These are phyloP conservation scores for Beauveria australis DNA, from an alignment of 2,329 filamentous ascomycete species.

Conservation along the genomic window DNA sequence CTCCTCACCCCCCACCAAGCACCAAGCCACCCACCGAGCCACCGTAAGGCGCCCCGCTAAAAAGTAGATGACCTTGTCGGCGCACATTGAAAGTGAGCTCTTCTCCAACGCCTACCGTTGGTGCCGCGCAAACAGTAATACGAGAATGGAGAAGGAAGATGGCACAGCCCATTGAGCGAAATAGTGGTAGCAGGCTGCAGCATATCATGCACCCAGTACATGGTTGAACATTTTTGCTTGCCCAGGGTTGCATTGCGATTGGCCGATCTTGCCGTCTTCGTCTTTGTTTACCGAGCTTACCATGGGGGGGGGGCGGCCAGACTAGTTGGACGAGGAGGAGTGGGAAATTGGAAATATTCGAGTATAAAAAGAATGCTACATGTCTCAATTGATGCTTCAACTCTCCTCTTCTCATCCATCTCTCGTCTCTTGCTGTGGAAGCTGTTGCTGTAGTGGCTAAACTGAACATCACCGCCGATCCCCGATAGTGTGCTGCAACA, in stretches of 20 bases:
- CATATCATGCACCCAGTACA: no score
- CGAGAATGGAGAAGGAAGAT: no score
- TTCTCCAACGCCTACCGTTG: no score
- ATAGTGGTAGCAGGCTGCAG: no score
- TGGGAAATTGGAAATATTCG: background rate
- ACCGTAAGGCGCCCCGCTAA: background rate
- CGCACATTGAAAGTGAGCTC: no score
- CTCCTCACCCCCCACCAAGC: background rate
- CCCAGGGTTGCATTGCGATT: background rate
- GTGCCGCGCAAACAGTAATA: no score
- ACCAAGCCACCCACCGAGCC: background rate
- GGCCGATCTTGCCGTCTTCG: background rate
- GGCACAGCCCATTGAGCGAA: no score
- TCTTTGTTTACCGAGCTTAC: background rate
- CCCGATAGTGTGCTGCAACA: background rate
- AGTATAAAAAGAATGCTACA: conserved; percentile 2
- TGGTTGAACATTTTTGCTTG: background rate
- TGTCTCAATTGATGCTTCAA: background rate
- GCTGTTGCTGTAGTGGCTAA: background rate
- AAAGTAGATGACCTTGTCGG: background rate
- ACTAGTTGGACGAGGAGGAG: background rate
- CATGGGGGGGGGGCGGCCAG: background rate
- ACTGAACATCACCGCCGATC: background rate
- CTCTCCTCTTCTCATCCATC: background rate
- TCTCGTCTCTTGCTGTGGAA: background rate